A percentile compares a stretch with the other conserved stretches of the same genome.
Evolutionary conservation across 1,284 basidiomycete species (phyloP).

Genomic region (Lignosus rhinocerotis): DNA sequence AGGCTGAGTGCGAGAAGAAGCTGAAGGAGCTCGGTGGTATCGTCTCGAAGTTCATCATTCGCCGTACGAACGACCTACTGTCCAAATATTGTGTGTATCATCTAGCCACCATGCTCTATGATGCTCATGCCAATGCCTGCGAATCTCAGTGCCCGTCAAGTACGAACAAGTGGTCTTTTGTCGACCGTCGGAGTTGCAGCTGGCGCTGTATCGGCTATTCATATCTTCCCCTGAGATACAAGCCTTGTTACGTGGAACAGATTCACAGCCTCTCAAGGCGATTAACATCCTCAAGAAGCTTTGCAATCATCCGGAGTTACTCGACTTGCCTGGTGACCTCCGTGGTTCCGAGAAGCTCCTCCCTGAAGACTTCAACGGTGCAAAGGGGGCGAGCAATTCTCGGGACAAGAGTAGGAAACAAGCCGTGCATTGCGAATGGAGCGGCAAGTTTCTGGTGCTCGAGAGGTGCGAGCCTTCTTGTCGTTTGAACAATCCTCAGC

Average conservation of each 20-base stretch:
- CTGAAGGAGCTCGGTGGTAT: conserved; percentile 90
- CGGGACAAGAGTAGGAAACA: conserved; percentile 48
- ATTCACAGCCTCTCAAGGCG: conserved; percentile 96
- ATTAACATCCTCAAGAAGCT: conserved; percentile 97
- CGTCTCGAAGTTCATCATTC: conserved; percentile 96
- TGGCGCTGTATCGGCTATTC: conserved; percentile 89
- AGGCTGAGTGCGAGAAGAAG: conserved; percentile 86
- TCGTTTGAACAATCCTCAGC: background rate
- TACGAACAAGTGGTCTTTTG: conserved; percentile 99
- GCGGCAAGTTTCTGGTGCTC: conserved; percentile 93
- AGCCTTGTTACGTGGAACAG: conserved; percentile 83
- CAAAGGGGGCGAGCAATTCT: conserved; percentile 37
- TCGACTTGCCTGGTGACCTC: conserved; percentile 87
- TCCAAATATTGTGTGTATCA: conserved; percentile 88
- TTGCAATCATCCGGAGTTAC: conserved; percentile 95
- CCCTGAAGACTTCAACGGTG: conserved; percentile 79
- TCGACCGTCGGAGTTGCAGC: conserved; percentile 85
- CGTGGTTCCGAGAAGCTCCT: conserved; percentile 83
- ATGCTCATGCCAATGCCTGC: conserved; percentile 3
- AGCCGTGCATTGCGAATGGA: conserved; percentile 74
- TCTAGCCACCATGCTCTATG: background rate
- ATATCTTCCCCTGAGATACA: conserved; percentile 95
- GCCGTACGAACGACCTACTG: conserved; percentile 94
- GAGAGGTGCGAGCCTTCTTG: conserved; percentile 61
- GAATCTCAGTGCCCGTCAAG: conserved; percentile 86